A percentile compares a stretch with the other conserved stretches of the same genome.
phyloP scores from a whole-genome alignment of 2,329 filamentous ascomycete species.

The Penicillium hesseltinei region DNA sequence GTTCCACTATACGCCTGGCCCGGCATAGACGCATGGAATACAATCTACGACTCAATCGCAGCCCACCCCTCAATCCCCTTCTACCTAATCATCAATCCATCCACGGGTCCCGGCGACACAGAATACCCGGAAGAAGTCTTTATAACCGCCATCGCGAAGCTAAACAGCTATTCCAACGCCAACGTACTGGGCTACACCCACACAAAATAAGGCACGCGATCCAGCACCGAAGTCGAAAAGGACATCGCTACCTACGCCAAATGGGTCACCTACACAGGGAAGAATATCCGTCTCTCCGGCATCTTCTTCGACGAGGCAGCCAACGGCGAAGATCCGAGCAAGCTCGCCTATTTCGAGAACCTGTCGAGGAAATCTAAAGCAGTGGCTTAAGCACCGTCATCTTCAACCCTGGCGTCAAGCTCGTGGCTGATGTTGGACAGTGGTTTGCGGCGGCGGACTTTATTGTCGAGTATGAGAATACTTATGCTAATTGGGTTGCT shows the following conservation, averaged over 20 bases:
- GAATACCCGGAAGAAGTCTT: conserved; percentile 36
- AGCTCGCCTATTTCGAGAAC: conserved; percentile 22
- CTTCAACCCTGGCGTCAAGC: conserved; percentile 19
- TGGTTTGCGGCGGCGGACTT: conserved; percentile 20
- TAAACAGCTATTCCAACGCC: conserved; percentile 42
- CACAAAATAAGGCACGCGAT: conserved; percentile 34
- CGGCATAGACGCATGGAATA: conserved; percentile 20
- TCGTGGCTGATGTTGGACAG: conserved; percentile 4
- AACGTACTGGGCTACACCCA: conserved; percentile 44
- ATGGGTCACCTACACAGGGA: conserved; percentile 30
- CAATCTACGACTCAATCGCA: conserved; percentile 23
- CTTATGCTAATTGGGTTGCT: conserved; percentile 14
- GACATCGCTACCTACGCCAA: conserved; percentile 40
- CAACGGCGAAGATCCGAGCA: conserved; percentile 17
- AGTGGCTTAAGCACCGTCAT: conserved; percentile 7
- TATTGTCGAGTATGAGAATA: conserved; percentile 22
- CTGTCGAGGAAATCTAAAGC: conserved; percentile 18
- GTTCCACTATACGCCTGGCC: conserved; percentile 30
- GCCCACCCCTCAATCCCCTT: conserved; percentile 27
- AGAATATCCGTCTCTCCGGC: conserved; percentile 34
- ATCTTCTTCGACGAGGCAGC: conserved; percentile 45
- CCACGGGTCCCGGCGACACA: conserved; percentile 34
- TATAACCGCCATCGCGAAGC: conserved; percentile 33
- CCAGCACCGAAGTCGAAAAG: conserved; percentile 31
- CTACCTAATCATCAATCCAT: conserved; percentile 33